These are phyloP conservation scores for Trichopus zeylanicus DNA, from an alignment of 116 monocot species.

Conservation along the genomic window DNA sequence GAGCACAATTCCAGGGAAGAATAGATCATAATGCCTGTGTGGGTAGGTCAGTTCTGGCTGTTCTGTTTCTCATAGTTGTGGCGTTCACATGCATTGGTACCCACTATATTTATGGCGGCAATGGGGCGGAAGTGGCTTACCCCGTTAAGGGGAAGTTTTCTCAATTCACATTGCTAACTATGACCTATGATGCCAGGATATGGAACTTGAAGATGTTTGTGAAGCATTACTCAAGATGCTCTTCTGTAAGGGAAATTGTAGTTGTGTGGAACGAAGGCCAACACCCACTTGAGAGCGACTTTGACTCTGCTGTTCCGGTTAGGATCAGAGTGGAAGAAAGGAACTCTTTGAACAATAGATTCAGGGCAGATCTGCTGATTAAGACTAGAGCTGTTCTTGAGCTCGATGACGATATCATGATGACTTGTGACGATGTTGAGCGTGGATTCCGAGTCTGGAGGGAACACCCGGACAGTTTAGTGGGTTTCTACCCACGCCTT, in stretches of 20 bases:
- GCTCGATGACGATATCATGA: conserved; percentile 84
- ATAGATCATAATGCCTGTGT: conserved; percentile 38
- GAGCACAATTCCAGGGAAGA: conserved; percentile 38
- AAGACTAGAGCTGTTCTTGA: conserved; percentile 75
- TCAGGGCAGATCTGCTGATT: conserved; percentile 50
- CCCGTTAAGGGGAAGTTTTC: conserved; percentile 63
- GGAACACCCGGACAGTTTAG: conserved; percentile 56
- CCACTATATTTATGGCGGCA: conserved; percentile 57
- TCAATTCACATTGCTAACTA: conserved; percentile 80
- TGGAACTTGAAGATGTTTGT: conserved; percentile 82
- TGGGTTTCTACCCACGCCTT: conserved; percentile 86
- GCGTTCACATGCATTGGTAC: conserved; percentile 47
- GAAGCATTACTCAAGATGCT: conserved; percentile 80
- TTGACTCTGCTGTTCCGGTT: conserved; percentile 58
- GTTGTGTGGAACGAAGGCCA: conserved; percentile 81
- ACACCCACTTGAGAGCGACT: conserved; percentile 27
- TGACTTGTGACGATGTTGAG: conserved; percentile 88
- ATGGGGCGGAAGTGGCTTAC: conserved; percentile 69
- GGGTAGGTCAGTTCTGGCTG: conserved; percentile 24
- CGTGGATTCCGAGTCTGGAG: conserved; percentile 88
- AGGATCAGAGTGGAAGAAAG: conserved; percentile 73
- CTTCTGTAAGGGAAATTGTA: conserved; percentile 78
- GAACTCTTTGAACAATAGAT: conserved; percentile 84
- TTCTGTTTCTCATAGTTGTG: conserved; percentile 29
- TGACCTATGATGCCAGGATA: conserved; percentile 73